A percentile compares a stretch with the other conserved stretches of the same genome.
Evolutionary conservation across 2,329 filamentous ascomycete genomes (phyloP).

Genomic region (Aaosphaeria arxii): DNA sequence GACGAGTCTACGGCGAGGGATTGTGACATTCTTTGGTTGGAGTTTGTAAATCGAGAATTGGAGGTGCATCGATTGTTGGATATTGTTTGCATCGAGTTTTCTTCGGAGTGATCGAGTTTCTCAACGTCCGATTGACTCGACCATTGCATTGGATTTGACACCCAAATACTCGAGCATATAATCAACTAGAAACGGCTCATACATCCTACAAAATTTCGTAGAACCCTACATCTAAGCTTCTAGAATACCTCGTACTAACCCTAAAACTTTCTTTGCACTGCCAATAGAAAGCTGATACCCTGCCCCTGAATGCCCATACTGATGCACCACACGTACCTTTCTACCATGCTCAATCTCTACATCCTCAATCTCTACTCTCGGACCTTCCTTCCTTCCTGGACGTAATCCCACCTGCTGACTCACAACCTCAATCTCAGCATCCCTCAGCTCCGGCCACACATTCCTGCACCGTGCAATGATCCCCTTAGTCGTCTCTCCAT

Average conservation of each 20-base stretch:
- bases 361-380: constrained; percentile 42
- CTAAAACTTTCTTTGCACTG: constrained; percentile 11
- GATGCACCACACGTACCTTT: constrained; percentile 38
- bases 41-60: too few relatives aligned
- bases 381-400: constrained; percentile 43
- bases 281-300: constrained; percentile 27
- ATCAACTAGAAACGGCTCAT: too few relatives aligned
- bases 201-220: too few relatives aligned
- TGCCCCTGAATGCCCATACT: constrained; percentile 48
- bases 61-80: too few relatives aligned
- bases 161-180: too few relatives aligned
- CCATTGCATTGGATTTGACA: too few relatives aligned
- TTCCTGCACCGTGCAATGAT: constrained; percentile 37
- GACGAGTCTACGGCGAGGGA: too few relatives aligned
- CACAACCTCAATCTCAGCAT: constrained; percentile 41
- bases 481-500: constrained; percentile 28
- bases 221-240: too few relatives aligned
- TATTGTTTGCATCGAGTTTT: too few relatives aligned
- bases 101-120: too few relatives aligned
- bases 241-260: constrained; percentile 4
- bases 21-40: too few relatives aligned
- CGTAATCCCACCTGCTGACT: constrained; percentile 43
- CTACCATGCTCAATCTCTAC: constrained; percentile 14
- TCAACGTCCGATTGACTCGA: too few relatives aligned
- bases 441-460: constrained; percentile 29